Percentiles rank a stretch among this genome's conserved stretches.
phyloP scores from a whole-genome alignment of 768 basidiomycete species.

The Baorangia bicolor region DNA sequence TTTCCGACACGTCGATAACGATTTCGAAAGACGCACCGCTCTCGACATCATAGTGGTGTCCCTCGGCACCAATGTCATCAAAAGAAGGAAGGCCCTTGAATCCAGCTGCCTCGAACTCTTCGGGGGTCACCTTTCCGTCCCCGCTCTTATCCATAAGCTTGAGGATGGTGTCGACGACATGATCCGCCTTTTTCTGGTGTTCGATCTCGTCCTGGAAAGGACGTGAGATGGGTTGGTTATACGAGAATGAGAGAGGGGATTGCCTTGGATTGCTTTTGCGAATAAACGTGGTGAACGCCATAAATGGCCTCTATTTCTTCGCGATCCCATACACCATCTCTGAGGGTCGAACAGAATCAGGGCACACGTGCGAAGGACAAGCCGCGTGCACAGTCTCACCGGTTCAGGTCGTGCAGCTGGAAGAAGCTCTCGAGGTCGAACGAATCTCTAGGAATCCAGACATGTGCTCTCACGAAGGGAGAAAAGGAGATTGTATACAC shows the following conservation, averaged over 20 bases:
- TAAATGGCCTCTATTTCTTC: constrained; percentile 96
- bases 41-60: constrained; percentile 91
- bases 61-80: constrained; percentile 80
- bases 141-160: constrained; percentile 66
- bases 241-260: not conserved
- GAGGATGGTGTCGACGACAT: constrained; percentile 72
- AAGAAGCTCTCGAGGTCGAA: constrained; percentile 91
- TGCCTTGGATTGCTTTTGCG: constrained; percentile 77
- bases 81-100: constrained; percentile 80
- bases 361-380: not conserved
- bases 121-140: constrained; percentile 66
- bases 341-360: constrained; percentile 25
- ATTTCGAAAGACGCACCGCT: constrained; percentile 56
- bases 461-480: not conserved
- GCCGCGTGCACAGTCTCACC: constrained; percentile 39
- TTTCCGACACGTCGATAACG: not conserved
- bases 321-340: constrained; percentile 79
- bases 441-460: constrained; percentile 54
- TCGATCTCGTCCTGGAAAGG: constrained; percentile 66
- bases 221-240: not conserved
- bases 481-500: constrained; percentile 19
- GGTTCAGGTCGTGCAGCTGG: constrained; percentile 90
- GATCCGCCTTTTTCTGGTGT: constrained; percentile 78
- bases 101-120: constrained; percentile 73
- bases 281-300: constrained; percentile 91